Percentiles rank a stretch among this genome's conserved stretches.
phyloP scores from a whole-genome alignment of 108 stramenopile genomes.

The Fistulifera pelliculosa region DNA sequence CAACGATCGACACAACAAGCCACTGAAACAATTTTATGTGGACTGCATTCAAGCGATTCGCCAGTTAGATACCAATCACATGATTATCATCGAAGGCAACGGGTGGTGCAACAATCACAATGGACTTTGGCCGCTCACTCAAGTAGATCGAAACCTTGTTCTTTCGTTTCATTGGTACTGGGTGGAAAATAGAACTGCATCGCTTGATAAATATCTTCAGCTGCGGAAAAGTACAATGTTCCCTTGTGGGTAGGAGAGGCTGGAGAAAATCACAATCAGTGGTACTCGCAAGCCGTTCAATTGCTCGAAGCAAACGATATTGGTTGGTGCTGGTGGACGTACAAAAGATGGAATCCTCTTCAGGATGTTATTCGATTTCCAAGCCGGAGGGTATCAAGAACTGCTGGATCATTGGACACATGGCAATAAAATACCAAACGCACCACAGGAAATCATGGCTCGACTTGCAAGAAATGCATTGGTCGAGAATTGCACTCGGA shows the following conservation, averaged over 20 bases:
- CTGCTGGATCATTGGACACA: background rate
- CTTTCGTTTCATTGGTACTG: background rate
- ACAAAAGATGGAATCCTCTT: background rate
- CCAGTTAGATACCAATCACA: background rate
- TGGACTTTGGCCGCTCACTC: slow-evolving; percentile 1
- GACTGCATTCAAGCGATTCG: background rate
- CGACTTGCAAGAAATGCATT: too few species aligned
- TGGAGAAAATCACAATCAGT: background rate
- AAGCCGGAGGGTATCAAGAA: background rate
- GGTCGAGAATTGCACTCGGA: background rate
- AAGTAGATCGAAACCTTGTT: background rate
- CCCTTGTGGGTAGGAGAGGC: background rate
- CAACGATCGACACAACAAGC: background rate
- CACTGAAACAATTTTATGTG: background rate
- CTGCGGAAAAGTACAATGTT: background rate
- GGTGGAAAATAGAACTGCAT: background rate
- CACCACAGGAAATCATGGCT: too few species aligned
- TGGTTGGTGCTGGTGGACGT: slow-evolving; percentile 1
- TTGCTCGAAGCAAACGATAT: background rate
- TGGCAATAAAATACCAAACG: too few species aligned
- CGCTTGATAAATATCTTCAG: background rate
- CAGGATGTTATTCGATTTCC: background rate
- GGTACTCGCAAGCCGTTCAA: background rate
- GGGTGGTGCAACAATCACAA: slow-evolving; percentile 2
- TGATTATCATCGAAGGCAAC: slow-evolving; percentile 3